Evolutionary conservation across 1,139 yeast genomes (phyloP).

Genomic region (Yamadazyma siamensis): DNA sequence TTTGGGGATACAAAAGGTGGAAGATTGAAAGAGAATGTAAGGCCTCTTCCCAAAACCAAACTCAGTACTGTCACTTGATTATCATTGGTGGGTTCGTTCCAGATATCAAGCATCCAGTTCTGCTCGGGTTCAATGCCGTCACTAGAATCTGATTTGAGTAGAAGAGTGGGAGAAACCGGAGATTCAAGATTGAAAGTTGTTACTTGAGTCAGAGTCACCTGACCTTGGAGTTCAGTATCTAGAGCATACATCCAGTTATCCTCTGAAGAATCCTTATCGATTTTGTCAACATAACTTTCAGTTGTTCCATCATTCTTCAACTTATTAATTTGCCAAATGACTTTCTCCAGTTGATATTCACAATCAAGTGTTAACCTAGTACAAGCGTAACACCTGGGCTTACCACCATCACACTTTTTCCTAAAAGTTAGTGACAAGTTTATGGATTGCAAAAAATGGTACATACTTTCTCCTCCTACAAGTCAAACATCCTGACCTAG

Average conservation of each 20-base stretch:
- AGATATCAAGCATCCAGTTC: neutral
- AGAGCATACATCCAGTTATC: too few relatives aligned
- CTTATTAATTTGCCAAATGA: constrained; percentile 8
- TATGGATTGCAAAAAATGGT: neutral
- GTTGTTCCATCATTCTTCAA: constrained; percentile 4
- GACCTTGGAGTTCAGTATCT: too few relatives aligned
- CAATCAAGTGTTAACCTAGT: constrained; percentile 7
- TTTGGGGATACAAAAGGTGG: constrained; percentile 7
- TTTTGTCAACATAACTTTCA: constrained; percentile 1
- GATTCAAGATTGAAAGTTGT: too few relatives aligned
- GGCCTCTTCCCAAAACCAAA: too few relatives aligned
- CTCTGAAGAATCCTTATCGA: neutral
- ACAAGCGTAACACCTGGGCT: constrained; percentile 9
- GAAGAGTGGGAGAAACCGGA: too few relatives aligned
- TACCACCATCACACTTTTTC: constrained; percentile 10
- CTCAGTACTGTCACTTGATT: too few relatives aligned
- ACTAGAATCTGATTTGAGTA: too few relatives aligned
- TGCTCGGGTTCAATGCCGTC: too few relatives aligned
- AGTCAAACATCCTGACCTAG: constrained; percentile 7
- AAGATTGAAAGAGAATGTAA: constrained; percentile 2
- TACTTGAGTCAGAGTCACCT: neutral
- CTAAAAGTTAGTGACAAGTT: constrained; percentile 2
- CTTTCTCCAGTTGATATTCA: constrained; percentile 5
- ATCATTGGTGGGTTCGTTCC: neutral
- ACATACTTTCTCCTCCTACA: constrained; percentile 9